Evolutionary conservation across 2,329 filamentous ascomycete species (phyloP).

Genomic region (Pyrenophora seminiperda): DNA sequence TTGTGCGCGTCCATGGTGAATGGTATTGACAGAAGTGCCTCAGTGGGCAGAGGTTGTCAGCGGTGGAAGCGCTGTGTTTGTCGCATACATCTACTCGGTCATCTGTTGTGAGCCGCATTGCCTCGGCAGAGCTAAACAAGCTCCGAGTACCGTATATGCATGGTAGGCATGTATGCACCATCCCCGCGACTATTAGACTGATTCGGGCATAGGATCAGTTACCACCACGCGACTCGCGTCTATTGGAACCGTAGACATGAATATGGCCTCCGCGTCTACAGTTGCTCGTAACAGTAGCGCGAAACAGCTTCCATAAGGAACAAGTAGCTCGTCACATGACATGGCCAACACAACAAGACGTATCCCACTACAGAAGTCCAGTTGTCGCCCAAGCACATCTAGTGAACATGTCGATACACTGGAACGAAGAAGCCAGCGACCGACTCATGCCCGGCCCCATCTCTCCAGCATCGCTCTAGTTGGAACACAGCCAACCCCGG

Average conservation of each 20-base stretch:
- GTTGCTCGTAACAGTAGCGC: neutral
- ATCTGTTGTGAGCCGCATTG: constrained; percentile 15
- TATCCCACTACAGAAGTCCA: neutral
- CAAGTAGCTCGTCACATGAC: neutral
- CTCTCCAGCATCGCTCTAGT: neutral
- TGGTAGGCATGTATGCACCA: constrained; percentile 1
- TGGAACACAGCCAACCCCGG: neutral
- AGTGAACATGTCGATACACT: too few species aligned
- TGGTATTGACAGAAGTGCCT: constrained; percentile 7
- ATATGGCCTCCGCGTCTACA: neutral
- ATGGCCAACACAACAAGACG: neutral
- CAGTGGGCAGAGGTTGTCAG: constrained; percentile 16
- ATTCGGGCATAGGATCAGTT: constrained; percentile 1
- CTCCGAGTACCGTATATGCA: constrained; percentile 6
- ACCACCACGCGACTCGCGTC: neutral
- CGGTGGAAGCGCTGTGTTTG: constrained; percentile 19
- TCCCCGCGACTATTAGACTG: constrained; percentile 4
- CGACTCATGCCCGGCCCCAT: too few species aligned
- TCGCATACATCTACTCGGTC: constrained; percentile 19
- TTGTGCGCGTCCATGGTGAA: constrained; percentile 41
- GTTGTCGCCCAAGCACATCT: too few species aligned
- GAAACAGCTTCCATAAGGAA: neutral
- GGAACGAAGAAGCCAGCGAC: neutral
- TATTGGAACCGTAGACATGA: neutral
- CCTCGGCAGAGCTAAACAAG: constrained; percentile 29